Base-by-base conservation (phyloP, 257 asterid species). In the Solanum okadae region DNA sequence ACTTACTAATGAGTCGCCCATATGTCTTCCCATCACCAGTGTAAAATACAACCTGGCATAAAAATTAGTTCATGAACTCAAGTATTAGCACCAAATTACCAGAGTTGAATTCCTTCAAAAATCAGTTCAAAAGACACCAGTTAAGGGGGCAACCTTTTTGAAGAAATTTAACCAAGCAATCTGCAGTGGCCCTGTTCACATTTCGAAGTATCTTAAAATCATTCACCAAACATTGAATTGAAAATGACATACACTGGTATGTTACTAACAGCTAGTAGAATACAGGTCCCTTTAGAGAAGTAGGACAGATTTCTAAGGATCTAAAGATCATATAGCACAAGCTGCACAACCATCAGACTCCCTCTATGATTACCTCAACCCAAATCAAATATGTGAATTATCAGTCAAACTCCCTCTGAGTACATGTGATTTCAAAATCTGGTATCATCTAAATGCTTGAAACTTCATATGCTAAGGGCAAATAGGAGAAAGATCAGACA, bases 1-100 rank as follows among this genome's bases (percentile, higher is more conserved):
- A 83, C 86, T 52, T 96, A 96, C 98, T 96, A 89, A 95, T 93
- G 89, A 96, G 89, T 56, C 98, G 92, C 88, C 99, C 99, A 82
- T 92, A 95, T 65, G 89, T 81, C 88, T 93, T 94, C 87, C 96
- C 95, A 87, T 96, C 96, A 22, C 90, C 89, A 90, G 91, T 83
- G 91, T 90, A 29, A 91, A 96, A 96, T 87, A 96, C 68, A 79
- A 90, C 96, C 98, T 95, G 92, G 86, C 83, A 85, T 18, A 49
- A 84, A 63, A 73, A 18, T 77, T 29, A 83, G 65, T 49, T 49
- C 5, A 82, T 2, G 42, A 46, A 49, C 44, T 49, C 88, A 34
- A 83, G 13, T 56, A 70, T 65, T 33, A 88, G 86, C 88, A 31
- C 72, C 84, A 65, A 59, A 44, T 61, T 84, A 79, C 14, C 59